Evolutionary conservation across 1,284 basidiomycete species (phyloP).

Genomic region (Heliocybe sulcata): DNA sequence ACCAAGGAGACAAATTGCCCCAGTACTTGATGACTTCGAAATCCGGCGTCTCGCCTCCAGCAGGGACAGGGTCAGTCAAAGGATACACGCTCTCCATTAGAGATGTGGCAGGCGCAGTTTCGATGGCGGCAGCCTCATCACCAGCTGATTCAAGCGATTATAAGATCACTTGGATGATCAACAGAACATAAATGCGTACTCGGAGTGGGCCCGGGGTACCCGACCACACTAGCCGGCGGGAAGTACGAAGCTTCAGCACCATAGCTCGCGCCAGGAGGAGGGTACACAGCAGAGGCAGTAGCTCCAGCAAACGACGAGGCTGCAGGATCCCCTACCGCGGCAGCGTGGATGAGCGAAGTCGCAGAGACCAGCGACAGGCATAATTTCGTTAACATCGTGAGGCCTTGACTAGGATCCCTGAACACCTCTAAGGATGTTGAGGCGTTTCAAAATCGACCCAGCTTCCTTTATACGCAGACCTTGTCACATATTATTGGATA

Average conservation of each 20-base stretch:
- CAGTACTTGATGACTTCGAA: conserved; percentile 28
- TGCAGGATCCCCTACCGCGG: not conserved
- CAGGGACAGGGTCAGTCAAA: conserved; percentile 13
- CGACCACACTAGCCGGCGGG: conserved; percentile 19
- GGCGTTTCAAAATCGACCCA: not conserved
- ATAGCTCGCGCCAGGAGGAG: conserved; percentile 18
- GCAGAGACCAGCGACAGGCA: not conserved
- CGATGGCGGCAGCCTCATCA: conserved; percentile 19
- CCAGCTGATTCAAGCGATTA: conserved; percentile 7
- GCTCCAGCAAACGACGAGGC: conserved; percentile 27
- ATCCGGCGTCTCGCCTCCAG: conserved; percentile 6
- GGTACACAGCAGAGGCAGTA: conserved; percentile 21
- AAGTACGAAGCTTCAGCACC: conserved; percentile 16
- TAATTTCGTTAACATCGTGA: not conserved
- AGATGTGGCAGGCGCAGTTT: conserved; percentile 18
- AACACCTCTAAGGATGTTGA: not conserved
- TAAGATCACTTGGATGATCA: not conserved
- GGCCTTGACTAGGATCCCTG: not conserved
- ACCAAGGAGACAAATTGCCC: conserved; percentile 54
- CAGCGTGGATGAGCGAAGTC: not conserved
- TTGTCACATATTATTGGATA: not conserved
- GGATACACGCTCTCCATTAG: conserved; percentile 17
- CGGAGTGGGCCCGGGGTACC: conserved; percentile 22
- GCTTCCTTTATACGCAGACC: not conserved
- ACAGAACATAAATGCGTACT: conserved; percentile 10